Conservation (phyloP, 2,329 filamentous ascomycete species). For the Cladosporium sp. region DNA sequence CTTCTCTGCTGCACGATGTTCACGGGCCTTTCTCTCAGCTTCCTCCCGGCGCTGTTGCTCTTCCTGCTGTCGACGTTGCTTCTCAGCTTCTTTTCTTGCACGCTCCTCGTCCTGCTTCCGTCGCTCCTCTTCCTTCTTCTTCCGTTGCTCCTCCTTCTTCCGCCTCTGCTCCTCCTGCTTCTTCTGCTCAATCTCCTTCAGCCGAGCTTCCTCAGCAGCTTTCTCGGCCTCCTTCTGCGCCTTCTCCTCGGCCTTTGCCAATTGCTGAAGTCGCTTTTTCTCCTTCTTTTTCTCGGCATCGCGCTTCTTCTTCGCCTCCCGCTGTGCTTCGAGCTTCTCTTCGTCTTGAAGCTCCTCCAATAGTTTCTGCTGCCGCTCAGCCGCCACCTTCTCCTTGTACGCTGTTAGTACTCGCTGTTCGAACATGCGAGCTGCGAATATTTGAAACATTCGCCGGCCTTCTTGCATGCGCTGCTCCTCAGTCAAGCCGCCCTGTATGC, state of each 20-base stretch:
- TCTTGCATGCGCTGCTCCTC: conserved; percentile 99
- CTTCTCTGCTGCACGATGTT: conserved; percentile 74
- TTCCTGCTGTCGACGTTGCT: conserved; percentile 69
- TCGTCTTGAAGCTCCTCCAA: conserved; percentile 90
- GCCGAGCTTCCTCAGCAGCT: conserved; percentile 75
- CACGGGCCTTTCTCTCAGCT: conserved; percentile 73
- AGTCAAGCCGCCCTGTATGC: conserved; percentile 78
- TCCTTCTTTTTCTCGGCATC: conserved; percentile 95
- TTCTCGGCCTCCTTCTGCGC: conserved; percentile 82
- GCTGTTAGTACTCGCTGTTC: conserved; percentile 93
- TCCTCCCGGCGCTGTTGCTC: conserved; percentile 82
- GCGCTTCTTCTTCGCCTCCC: conserved; percentile 86
- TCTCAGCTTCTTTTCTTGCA: conserved; percentile 76
- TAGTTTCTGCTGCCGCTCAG: conserved; percentile 83
- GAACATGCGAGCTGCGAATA: conserved; percentile 98
- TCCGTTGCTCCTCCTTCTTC: conserved; percentile 83
- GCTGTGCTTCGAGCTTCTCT: conserved; percentile 64
- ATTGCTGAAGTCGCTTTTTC: conserved; percentile 83
- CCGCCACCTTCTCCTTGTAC: conserved; percentile 95
- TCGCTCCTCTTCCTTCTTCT: conserved; percentile 83
- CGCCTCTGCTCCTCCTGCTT: conserved; percentile 72
- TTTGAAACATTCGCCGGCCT: conserved; percentile 97
- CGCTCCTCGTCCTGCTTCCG: conserved; percentile 88
- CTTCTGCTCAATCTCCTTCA: conserved; percentile 68
- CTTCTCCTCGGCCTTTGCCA: conserved; percentile 84